Conservation (phyloP, 2,329 filamentous ascomycete species). For the Daldinia sp. region DNA sequence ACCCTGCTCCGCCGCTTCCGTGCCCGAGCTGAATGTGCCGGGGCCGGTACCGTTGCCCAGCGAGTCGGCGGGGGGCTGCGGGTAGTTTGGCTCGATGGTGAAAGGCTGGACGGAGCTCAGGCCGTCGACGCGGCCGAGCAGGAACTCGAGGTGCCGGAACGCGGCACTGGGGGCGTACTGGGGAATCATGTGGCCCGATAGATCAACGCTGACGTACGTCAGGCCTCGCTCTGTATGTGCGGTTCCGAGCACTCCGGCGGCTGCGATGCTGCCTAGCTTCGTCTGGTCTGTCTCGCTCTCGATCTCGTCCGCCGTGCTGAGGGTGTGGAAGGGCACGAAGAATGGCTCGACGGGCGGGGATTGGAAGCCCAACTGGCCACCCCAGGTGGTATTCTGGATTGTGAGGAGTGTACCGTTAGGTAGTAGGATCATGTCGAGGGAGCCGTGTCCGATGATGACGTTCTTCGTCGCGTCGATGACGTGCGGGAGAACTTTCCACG, state of each 20-base stretch:
- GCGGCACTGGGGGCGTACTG: slow-evolving; percentile 76
- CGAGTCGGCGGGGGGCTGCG: slow-evolving; percentile 44
- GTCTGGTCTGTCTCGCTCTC: slow-evolving; percentile 40
- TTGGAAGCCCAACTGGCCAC: slow-evolving; percentile 77
- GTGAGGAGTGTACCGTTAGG: slow-evolving; percentile 76
- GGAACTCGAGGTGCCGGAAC: slow-evolving; percentile 79
- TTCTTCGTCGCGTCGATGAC: slow-evolving; percentile 80
- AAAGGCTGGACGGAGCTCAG: slow-evolving; percentile 49
- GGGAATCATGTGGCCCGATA: slow-evolving; percentile 76
- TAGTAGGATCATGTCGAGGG: slow-evolving; percentile 75
- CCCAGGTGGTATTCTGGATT: slow-evolving; percentile 87
- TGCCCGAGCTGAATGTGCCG: slow-evolving; percentile 17
- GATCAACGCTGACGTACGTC: slow-evolving; percentile 74
- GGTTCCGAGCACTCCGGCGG: slow-evolving; percentile 75
- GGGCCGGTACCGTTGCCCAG: slow-evolving; percentile 51
- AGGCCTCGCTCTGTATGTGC: slow-evolving; percentile 80
- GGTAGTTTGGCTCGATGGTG: slow-evolving; percentile 44
- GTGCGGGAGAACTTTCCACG: slow-evolving; percentile 70
- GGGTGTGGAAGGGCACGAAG: slow-evolving; percentile 75
- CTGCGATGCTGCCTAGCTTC: slow-evolving; percentile 62
- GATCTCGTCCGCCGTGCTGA: slow-evolving; percentile 51
- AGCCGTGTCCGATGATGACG: slow-evolving; percentile 79
- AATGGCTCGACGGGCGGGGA: slow-evolving; percentile 69
- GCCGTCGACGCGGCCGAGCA: slow-evolving; percentile 74
- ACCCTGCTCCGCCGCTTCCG: background rate